These are phyloP conservation scores for Puccinia hordei DNA, from an alignment of 1,284 basidiomycete genomes.

Conservation along the genomic window DNA sequence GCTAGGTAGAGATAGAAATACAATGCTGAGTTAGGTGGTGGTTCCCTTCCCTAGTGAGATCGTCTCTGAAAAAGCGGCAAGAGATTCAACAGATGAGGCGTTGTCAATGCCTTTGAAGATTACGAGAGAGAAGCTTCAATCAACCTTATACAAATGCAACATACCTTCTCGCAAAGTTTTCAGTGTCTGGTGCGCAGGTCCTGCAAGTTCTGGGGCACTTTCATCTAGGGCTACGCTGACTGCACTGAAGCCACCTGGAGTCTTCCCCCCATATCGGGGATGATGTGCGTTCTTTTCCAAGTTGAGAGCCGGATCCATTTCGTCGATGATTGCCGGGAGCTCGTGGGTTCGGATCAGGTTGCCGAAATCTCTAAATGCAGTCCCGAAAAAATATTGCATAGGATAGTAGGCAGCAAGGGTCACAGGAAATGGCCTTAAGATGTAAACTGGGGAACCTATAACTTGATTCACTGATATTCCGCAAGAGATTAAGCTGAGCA, in stretches of 20 bases:
- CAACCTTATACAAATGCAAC: not conserved
- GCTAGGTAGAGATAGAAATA: not conserved
- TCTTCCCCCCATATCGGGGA: not conserved
- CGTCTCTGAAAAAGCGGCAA: not conserved
- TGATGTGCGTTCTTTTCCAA: not conserved
- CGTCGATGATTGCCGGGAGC: not conserved
- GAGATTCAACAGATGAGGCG: not conserved
- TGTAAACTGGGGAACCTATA: not conserved
- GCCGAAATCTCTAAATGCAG: not conserved
- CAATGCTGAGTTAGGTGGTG: not conserved
- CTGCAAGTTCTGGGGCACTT: not conserved
- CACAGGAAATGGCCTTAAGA: not conserved
- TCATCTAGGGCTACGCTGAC: not conserved
- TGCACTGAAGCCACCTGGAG: slow-evolving; percentile 9
- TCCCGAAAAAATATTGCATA: not conserved
- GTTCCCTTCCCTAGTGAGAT: not conserved
- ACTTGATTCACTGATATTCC: not conserved
- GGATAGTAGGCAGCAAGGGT: not conserved
- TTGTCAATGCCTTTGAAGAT: not conserved
- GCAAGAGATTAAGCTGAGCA: not conserved
- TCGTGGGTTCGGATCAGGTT: not conserved
- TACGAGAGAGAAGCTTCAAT: not conserved
- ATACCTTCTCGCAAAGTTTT: not conserved
- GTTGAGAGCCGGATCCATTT: not conserved
- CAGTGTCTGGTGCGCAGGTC: slow-evolving; percentile 1